Conservation (phyloP, 2,329 filamentous ascomycete genomes). For the Microsporum ferrugineum region DNA sequence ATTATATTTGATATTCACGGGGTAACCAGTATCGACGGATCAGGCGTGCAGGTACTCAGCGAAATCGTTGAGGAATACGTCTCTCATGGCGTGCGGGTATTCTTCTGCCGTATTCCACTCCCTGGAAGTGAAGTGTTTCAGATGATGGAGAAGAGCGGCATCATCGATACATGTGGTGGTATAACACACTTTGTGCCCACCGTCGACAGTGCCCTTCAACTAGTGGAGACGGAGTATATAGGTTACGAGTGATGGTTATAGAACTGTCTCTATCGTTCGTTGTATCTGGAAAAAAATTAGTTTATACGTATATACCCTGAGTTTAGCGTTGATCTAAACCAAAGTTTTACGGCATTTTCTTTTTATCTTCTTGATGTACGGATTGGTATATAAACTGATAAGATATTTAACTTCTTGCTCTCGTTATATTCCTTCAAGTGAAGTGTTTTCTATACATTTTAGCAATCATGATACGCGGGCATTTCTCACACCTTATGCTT, state of each 20-base stretch:
- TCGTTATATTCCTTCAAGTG: too few relatives aligned
- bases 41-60: slow-evolving; percentile 76
- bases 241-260: slow-evolving; percentile 3
- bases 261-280: not conserved
- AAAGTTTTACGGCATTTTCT: too few relatives aligned
- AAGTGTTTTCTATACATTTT: too few relatives aligned
- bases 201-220: slow-evolving; percentile 70
- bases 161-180: slow-evolving; percentile 72
- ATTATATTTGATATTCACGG: slow-evolving; percentile 96
- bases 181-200: slow-evolving; percentile 65
- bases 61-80: slow-evolving; percentile 79
- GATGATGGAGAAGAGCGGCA: slow-evolving; percentile 67
- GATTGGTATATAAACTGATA: not conserved
- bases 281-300: not conserved
- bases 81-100: slow-evolving; percentile 54
- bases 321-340: not conserved
- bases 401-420: not conserved
- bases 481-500: too few relatives aligned
- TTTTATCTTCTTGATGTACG: too few relatives aligned
- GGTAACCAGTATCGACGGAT: slow-evolving; percentile 89
- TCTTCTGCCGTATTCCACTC: slow-evolving; percentile 44
- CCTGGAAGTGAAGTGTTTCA: slow-evolving; percentile 51
- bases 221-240: slow-evolving; percentile 61
- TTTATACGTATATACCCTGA: not conserved
- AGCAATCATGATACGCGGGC: too few relatives aligned